Evolutionary conservation across 331 rosid species (phyloP).

Genomic region (Acacia concinna): DNA sequence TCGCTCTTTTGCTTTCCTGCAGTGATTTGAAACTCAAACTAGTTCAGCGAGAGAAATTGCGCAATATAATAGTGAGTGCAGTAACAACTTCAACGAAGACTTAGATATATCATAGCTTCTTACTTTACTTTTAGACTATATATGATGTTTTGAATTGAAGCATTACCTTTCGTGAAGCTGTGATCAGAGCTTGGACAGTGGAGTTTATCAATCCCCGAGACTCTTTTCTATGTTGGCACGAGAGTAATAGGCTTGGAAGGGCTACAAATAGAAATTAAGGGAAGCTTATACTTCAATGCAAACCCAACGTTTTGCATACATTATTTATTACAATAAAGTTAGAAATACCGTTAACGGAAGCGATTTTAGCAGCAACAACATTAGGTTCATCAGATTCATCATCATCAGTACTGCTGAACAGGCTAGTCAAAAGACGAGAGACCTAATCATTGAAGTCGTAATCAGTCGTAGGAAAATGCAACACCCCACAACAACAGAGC

Average conservation of each 20-base stretch:
- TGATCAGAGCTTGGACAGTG: conserved; percentile 5
- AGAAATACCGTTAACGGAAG: conserved; percentile 27
- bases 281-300: background rate
- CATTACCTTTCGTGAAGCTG: conserved; percentile 16
- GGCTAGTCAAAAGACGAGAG: background rate
- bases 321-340: background rate
- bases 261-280: conserved; percentile 29
- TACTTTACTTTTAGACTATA: too few species aligned
- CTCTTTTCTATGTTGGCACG: background rate
- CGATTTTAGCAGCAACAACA: conserved; percentile 5
- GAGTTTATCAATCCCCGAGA: background rate
- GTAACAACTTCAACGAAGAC: background rate
- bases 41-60: background rate
- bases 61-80: background rate
- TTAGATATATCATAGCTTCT: too few species aligned
- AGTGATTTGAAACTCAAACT: background rate
- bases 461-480: conserved; percentile 11
- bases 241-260: conserved; percentile 26
- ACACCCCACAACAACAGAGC: too few species aligned
- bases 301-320: background rate
- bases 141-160: too few species aligned
- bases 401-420: background rate
- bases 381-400: accelerated
- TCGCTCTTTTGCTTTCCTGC: background rate
- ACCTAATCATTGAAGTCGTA: conserved; percentile 28